Conservation (phyloP, 1,139 yeast species). For the Pichia sp. region DNA sequence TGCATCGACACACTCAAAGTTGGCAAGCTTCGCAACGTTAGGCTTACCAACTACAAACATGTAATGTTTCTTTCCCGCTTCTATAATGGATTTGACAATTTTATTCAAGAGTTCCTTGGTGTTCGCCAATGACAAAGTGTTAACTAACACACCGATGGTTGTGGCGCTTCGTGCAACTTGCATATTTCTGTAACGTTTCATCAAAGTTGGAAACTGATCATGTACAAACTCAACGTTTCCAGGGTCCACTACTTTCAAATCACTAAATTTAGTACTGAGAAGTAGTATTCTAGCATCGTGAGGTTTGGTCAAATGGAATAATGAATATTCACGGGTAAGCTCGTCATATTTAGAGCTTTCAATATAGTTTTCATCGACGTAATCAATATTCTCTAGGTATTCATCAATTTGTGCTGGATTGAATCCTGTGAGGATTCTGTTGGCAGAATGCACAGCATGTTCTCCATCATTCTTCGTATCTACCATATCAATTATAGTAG, state of each 20-base stretch:
- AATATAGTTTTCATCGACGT: constrained; percentile 16
- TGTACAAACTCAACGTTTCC: constrained; percentile 25
- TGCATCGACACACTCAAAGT: constrained; percentile 82
- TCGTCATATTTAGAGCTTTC: constrained; percentile 20
- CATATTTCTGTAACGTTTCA: constrained; percentile 80
- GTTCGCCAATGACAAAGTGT: constrained; percentile 74
- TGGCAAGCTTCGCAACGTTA: constrained; percentile 94
- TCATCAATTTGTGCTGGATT: constrained; percentile 4
- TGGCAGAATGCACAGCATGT: constrained; percentile 10
- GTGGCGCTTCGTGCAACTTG: constrained; percentile 87
- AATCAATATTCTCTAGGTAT: constrained; percentile 8
- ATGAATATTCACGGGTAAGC: constrained; percentile 34
- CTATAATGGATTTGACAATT: constrained; percentile 50
- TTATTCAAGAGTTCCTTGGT: constrained; percentile 58
- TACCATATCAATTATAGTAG: constrained; percentile 19
- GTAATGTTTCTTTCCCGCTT: constrained; percentile 85
- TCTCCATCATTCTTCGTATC: no score
- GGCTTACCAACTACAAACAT: constrained; percentile 97
- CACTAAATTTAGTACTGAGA: constrained; percentile 60
- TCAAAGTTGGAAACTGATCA: constrained; percentile 71
- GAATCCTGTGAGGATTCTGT: constrained; percentile 22
- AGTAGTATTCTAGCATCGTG: constrained; percentile 73
- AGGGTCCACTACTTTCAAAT: constrained; percentile 46
- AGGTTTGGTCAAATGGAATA: constrained; percentile 70
- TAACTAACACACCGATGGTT: constrained; percentile 84